phyloP scores from a whole-genome alignment of 2,329 filamentous ascomycete genomes.

The Beauveria caledonica region DNA sequence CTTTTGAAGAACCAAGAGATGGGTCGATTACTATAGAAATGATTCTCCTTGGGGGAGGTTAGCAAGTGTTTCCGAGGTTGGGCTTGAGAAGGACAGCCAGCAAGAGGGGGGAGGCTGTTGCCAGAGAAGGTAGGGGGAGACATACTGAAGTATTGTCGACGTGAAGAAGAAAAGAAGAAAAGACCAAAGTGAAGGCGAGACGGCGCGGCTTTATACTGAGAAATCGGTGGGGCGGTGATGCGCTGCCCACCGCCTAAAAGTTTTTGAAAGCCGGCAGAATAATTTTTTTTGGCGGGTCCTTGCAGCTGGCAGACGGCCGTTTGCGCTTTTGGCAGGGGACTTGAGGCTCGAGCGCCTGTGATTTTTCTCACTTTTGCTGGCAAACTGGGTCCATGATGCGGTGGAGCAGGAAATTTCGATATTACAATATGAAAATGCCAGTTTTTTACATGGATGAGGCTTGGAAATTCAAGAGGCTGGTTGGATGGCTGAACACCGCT shows the following conservation, averaged over 20 bases:
- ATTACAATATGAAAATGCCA: neutral
- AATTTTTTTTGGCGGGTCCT: constrained; percentile 3
- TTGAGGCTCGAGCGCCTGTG: neutral
- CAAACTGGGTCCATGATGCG: neutral
- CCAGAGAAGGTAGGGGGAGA: constrained; percentile 24
- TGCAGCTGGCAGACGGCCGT: neutral
- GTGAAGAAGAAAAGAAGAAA: constrained; percentile 46
- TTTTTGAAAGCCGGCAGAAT: constrained; percentile 17
- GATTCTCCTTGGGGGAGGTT: constrained; percentile 57
- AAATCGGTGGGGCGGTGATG: constrained; percentile 11
- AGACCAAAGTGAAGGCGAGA: constrained; percentile 24
- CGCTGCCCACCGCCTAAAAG: constrained; percentile 25
- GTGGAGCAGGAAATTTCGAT: neutral
- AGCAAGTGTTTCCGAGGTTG: constrained; percentile 13
- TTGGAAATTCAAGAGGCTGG: neutral
- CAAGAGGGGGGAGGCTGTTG: neutral
- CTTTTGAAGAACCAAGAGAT: constrained; percentile 81
- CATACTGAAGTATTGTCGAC: constrained; percentile 56
- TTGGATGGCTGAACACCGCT: neutral
- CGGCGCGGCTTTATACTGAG: constrained; percentile 32
- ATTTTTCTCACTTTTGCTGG: neutral
- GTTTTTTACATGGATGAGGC: neutral
- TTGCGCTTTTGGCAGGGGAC: neutral
- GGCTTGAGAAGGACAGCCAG: constrained; percentile 4
- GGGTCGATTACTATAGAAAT: constrained; percentile 97